phyloP scores from a whole-genome alignment of 2,329 filamentous ascomycete genomes.

The Colletotrichum tropicicola region DNA sequence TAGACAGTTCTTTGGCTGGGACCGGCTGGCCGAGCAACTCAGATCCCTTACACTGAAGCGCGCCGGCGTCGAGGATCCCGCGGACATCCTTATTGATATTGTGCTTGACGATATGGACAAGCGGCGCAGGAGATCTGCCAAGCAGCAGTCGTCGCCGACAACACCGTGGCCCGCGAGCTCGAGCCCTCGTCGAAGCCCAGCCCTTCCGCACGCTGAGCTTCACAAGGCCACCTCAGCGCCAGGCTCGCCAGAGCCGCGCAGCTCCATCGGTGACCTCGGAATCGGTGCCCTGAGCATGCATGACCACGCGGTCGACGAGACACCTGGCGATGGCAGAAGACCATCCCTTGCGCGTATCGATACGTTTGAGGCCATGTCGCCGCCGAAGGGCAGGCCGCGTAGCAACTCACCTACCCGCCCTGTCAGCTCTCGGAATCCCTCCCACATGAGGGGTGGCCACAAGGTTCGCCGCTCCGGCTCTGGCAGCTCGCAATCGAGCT shows the following conservation, averaged over 20 bases:
- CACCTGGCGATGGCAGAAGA: constrained; percentile 45
- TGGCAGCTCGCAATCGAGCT: constrained; percentile 88
- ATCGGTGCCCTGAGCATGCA: constrained; percentile 68
- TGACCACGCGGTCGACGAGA: constrained; percentile 57
- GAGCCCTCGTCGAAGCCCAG: constrained; percentile 70
- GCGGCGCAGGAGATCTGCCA: constrained; percentile 86
- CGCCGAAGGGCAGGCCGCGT: constrained; percentile 63
- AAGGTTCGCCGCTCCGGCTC: constrained; percentile 89
- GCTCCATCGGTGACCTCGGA: constrained; percentile 58
- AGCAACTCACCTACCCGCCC: constrained; percentile 87
- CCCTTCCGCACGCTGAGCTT: constrained; percentile 71
- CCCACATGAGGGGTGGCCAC: constrained; percentile 73
- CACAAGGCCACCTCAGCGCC: constrained; percentile 75
- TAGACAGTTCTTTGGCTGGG: constrained; percentile 97
- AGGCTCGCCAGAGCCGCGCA: constrained; percentile 64
- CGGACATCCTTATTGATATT: constrained; percentile 90
- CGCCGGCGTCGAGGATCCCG: constrained; percentile 87
- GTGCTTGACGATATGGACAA: constrained; percentile 97
- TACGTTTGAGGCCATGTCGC: constrained; percentile 55
- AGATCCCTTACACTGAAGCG: constrained; percentile 89
- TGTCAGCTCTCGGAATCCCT: constrained; percentile 76
- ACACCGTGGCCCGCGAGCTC: constrained; percentile 69
- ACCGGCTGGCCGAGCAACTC: constrained; percentile 89
- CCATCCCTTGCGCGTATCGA: constrained; percentile 57
- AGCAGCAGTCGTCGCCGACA: constrained; percentile 82